A percentile compares a stretch with the other conserved stretches of the same genome.
phyloP scores from a whole-genome alignment of 2,329 filamentous ascomycete species.

The Whalleya microplaca region DNA sequence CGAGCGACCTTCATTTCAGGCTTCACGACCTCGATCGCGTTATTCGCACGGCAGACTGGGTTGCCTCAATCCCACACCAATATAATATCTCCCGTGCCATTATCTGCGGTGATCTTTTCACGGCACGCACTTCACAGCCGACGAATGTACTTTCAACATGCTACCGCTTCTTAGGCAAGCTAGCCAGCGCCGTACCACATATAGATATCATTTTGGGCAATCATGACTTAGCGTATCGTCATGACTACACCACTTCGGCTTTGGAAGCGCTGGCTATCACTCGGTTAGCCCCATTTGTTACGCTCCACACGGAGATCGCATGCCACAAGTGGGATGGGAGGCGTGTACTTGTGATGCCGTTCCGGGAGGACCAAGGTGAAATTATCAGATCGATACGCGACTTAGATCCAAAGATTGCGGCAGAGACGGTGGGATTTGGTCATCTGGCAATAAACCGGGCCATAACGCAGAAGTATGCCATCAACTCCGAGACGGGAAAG shows the following conservation, averaged over 20 bases:
- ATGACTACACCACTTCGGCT: conserved; percentile 36
- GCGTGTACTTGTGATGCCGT: conserved; percentile 38
- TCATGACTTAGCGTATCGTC: conserved; percentile 39
- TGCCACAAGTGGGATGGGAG: conserved; percentile 35
- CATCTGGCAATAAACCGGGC: conserved; percentile 40
- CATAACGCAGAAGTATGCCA: conserved; percentile 35
- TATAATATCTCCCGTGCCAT: conserved; percentile 33
- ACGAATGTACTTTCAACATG: conserved; percentile 39
- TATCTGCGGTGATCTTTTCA: conserved; percentile 40
- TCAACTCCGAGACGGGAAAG: conserved; percentile 18
- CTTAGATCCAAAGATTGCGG: conserved; percentile 26
- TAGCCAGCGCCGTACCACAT: conserved; percentile 33
- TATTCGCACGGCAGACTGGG: conserved; percentile 35
- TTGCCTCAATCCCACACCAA: conserved; percentile 29
- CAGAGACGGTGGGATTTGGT: conserved; percentile 35
- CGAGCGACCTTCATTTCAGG: conserved; percentile 41
- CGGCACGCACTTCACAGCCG: conserved; percentile 33
- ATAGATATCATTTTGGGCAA: conserved; percentile 41
- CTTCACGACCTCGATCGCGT: conserved; percentile 36
- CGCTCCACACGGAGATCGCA: conserved; percentile 30
- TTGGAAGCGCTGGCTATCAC: conserved; percentile 35
- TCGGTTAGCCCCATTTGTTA: conserved; percentile 30
- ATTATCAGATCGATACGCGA: conserved; percentile 30
- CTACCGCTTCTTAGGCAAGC: conserved; percentile 36
- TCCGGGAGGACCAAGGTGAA: conserved; percentile 38